Evolutionary conservation across 345 rosid species (phyloP).

Genomic region (Hevea brasiliensis): DNA sequence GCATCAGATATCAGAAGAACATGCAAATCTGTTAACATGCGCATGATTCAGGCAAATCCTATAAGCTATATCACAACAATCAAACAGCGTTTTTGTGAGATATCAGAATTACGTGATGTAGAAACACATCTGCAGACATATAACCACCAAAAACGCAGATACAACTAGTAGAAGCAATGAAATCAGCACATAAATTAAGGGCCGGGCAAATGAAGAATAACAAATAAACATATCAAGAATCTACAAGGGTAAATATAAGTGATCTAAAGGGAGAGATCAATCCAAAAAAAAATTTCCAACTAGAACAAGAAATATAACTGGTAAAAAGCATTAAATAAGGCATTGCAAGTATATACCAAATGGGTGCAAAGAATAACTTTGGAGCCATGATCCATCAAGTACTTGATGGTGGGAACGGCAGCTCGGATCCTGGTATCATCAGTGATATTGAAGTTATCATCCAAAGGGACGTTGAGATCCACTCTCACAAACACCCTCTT

Average conservation of each 20-base stretch:
- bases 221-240: too few species aligned
- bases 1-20: too few species aligned
- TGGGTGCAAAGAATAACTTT: slow-evolving; percentile 30
- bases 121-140: too few species aligned
- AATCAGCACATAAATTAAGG: background rate
- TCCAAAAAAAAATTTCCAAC: background rate
- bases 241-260: too few species aligned
- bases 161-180: background rate
- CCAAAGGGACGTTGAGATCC: slow-evolving; percentile 39
- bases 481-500: slow-evolving; percentile 57
- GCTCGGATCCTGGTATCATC: slow-evolving; percentile 39
- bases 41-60: too few species aligned
- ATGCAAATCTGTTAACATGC: too few species aligned
- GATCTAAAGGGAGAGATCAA: background rate
- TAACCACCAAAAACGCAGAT: background rate
- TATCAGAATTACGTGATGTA: too few species aligned
- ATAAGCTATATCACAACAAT: too few species aligned
- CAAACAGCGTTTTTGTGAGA: background rate
- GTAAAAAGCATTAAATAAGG: slow-evolving; percentile 3
- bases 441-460: slow-evolving; percentile 32
- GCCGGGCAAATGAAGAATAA: too few species aligned
- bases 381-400: slow-evolving; percentile 24
- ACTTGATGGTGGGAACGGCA: slow-evolving; percentile 39
- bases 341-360: slow-evolving; percentile 12
- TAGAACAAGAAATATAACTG: background rate